Evolutionary conservation across 106 monocot genomes (phyloP).

Genomic region (Xerophyta viscosa): DNA sequence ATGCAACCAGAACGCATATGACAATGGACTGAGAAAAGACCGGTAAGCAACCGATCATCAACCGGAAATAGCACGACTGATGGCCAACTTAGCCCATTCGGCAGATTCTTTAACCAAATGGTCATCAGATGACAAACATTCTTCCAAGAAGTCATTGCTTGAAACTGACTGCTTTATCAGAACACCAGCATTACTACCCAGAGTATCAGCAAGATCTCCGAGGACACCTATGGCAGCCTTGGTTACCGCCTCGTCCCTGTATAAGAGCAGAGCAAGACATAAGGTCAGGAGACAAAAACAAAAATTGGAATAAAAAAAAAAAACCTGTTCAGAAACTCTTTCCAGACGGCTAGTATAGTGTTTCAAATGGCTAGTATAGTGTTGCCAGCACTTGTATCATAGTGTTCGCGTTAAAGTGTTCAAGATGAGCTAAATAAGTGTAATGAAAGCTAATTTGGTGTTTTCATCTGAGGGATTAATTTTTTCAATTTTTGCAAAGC

Average conservation of each 20-base stretch:
- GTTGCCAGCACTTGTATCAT: too few relatives aligned
- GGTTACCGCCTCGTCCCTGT: slow-evolving; percentile 84
- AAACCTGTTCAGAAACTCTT: too few relatives aligned
- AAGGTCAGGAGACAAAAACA: not conserved
- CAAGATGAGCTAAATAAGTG: not conserved
- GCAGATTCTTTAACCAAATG: slow-evolving; percentile 87
- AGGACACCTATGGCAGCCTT: slow-evolving; percentile 86
- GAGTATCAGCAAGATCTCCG: slow-evolving; percentile 90
- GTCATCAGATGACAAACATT: slow-evolving; percentile 87
- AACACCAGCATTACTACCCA: slow-evolving; percentile 66
- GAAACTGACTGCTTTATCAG: slow-evolving; percentile 76
- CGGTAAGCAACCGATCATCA: slow-evolving; percentile 43
- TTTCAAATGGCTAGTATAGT: too few relatives aligned
- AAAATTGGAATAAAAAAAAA: too few relatives aligned
- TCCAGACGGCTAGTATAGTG: too few relatives aligned
- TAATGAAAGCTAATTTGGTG: not conserved
- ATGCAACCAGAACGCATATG: slow-evolving; percentile 59
- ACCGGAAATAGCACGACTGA: slow-evolving; percentile 70
- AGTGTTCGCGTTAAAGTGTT: too few relatives aligned
- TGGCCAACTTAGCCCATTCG: slow-evolving; percentile 86
- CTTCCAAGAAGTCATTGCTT: slow-evolving; percentile 73
- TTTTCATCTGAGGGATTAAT: too few relatives aligned
- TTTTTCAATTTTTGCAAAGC: too few relatives aligned
- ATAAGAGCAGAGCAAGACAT: slow-evolving; percentile 7
- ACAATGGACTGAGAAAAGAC: slow-evolving; percentile 6